Conservation (phyloP, 1,284 basidiomycete species). For the Sphagnurus paluster region DNA sequence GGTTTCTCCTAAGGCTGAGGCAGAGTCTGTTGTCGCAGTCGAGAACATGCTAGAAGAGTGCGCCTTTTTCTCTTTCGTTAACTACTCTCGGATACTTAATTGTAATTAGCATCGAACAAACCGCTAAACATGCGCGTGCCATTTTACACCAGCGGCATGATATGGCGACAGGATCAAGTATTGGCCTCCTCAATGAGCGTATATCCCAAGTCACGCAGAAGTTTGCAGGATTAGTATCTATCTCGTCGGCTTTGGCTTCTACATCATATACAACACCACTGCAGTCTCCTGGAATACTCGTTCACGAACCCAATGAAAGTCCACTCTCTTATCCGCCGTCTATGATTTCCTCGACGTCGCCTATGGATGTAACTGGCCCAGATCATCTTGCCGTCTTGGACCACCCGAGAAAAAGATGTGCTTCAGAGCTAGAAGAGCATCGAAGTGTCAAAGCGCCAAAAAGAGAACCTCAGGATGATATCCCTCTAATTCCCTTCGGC, state of each 20-base stretch:
- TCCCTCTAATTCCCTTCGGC: conserved; percentile 27
- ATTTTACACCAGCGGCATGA: conserved; percentile 35
- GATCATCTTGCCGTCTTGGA: conserved; percentile 28
- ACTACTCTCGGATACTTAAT: conserved; percentile 10
- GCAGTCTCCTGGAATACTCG: conserved; percentile 15
- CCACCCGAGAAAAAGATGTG: conserved; percentile 63
- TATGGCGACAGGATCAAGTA: conserved; percentile 34
- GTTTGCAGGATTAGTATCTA: conserved; percentile 32
- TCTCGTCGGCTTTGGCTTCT: conserved; percentile 20
- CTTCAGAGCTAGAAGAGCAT: conserved; percentile 60
- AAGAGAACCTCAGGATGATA: conserved; percentile 65
- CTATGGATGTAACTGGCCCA: conserved; percentile 22
- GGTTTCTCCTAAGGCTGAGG: conserved; percentile 20
- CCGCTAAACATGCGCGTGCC: conserved; percentile 39
- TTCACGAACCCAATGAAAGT: conserved; percentile 18
- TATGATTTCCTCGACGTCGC: conserved; percentile 17
- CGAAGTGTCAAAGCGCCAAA: conserved; percentile 65
- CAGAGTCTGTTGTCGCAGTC: conserved; percentile 28
- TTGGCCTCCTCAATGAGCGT: conserved; percentile 39
- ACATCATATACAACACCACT: conserved; percentile 17
- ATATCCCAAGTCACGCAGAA: conserved; percentile 40
- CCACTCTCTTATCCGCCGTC: conserved; percentile 17
- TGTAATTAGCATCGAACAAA: conserved; percentile 38
- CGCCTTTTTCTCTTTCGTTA: conserved; percentile 14
- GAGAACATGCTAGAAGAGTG: conserved; percentile 34